These are phyloP conservation scores for Ophiostoma angusticollis DNA, from an alignment of 2,329 filamentous ascomycete species.

Conservation along the genomic window DNA sequence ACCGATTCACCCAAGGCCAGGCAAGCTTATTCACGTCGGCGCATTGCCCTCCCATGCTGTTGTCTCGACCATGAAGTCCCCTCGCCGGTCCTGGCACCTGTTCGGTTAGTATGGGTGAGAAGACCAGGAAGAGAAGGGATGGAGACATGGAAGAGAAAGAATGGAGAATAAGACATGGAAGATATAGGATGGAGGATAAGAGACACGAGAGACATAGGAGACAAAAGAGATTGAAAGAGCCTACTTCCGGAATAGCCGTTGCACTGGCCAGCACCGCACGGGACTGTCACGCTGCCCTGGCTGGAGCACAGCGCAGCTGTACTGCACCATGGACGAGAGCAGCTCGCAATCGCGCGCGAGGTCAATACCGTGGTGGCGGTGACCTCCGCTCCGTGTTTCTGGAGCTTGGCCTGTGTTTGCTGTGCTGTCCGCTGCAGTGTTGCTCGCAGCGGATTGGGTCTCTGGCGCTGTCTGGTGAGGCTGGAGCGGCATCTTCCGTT, in stretches of 20 bases:
- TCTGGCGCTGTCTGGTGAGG: constrained; percentile 4
- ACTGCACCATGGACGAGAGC: constrained; percentile 43
- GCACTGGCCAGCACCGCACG: constrained; percentile 43
- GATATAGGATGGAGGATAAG: not conserved
- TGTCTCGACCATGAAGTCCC: constrained; percentile 48
- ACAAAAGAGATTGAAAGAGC: constrained; percentile 14
- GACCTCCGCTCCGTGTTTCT: no score
- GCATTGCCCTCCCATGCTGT: constrained; percentile 43
- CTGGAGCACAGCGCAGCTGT: constrained; percentile 42
- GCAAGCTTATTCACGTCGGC: no score
- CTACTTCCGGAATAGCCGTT: constrained; percentile 48
- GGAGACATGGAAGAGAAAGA: not conserved
- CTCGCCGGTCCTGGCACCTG: constrained; percentile 47
- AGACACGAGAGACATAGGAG: not conserved
- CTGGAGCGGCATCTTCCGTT: constrained; percentile 33
- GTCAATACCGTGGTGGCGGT: constrained; percentile 27
- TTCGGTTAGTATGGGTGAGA: no score
- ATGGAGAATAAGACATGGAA: not conserved
- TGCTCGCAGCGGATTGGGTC: not conserved
- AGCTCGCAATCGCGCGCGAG: constrained; percentile 40
- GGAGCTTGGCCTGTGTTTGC: not conserved
- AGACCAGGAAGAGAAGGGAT: no score
- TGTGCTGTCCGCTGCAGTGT: not conserved
- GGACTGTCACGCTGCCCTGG: constrained; percentile 32
- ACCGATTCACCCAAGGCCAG: no score